These are phyloP conservation scores for Trametes maxima DNA, from an alignment of 768 basidiomycete species.

Conservation along the genomic window DNA sequence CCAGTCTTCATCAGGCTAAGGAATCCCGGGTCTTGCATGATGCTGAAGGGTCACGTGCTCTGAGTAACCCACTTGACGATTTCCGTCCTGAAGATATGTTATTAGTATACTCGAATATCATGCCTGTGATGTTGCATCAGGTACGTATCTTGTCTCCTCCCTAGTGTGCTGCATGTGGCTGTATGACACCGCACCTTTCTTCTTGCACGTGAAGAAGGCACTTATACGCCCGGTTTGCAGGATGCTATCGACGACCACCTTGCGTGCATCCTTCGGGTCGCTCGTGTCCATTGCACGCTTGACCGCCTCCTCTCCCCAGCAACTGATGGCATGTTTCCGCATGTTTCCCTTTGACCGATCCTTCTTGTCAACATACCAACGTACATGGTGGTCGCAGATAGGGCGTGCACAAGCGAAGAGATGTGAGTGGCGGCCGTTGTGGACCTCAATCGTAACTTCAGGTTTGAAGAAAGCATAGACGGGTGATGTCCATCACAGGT, in stretches of 20 bases:
- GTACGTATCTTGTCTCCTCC: conserved; percentile 19
- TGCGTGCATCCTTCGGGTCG: background rate
- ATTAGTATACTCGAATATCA: background rate
- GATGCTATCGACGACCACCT: background rate
- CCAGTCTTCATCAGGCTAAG: conserved; percentile 37
- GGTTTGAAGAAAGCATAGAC: conserved; percentile 35
- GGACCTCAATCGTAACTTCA: conserved; percentile 21
- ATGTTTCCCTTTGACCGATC: conserved; percentile 34
- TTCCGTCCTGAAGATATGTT: conserved; percentile 27
- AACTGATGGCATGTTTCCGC: conserved; percentile 31
- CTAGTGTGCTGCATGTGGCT: conserved; percentile 33
- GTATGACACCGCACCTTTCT: conserved; percentile 36
- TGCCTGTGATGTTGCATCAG: background rate
- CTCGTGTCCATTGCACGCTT: conserved; percentile 18
- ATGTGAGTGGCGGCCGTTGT: conserved; percentile 24
- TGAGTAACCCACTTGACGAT: conserved; percentile 41
- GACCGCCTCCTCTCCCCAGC: conserved; percentile 37
- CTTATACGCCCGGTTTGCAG: conserved; percentile 26
- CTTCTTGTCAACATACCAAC: conserved; percentile 29
- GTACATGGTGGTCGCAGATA: conserved; percentile 22
- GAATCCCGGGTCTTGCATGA: conserved; percentile 40
- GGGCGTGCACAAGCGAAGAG: conserved; percentile 30
- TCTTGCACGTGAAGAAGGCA: conserved; percentile 28
- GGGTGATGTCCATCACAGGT: conserved; percentile 26
- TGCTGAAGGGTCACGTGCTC: conserved; percentile 36